These are phyloP conservation scores for Syncephalastrum sp. DNA, from an alignment of 371 early-diverging fungal genomes.

Conservation along the genomic window DNA sequence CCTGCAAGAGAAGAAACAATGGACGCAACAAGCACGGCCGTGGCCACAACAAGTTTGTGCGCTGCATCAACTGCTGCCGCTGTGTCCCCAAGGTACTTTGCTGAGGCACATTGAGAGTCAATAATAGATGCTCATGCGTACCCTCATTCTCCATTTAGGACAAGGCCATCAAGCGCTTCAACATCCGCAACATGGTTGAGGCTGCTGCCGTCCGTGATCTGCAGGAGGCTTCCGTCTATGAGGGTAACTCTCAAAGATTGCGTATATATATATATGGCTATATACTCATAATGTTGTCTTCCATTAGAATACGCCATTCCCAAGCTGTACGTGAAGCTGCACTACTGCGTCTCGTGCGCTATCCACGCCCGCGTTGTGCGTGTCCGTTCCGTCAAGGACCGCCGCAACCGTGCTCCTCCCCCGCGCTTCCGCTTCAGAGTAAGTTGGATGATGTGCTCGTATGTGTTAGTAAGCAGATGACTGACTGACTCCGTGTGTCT, in stretches of 20 bases:
- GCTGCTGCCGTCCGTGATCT: slow-evolving; percentile 97
- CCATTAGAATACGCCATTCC: slow-evolving; percentile 88
- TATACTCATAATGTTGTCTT: neutral
- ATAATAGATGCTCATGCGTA: no score
- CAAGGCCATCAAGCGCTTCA: slow-evolving; percentile 99
- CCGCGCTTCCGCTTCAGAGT: slow-evolving; percentile 81
- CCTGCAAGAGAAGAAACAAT: slow-evolving; percentile 98
- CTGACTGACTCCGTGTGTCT: no score
- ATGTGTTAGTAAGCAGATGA: neutral
- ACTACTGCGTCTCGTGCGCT: slow-evolving; percentile 98
- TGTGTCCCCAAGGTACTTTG: slow-evolving; percentile 86
- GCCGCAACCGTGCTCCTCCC: slow-evolving; percentile 95
- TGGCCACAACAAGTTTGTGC: slow-evolving; percentile 95
- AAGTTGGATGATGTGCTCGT: neutral
- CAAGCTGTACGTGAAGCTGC: slow-evolving; percentile 97
- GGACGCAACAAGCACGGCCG: slow-evolving; percentile 99
- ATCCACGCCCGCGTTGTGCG: slow-evolving; percentile 98
- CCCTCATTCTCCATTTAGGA: slow-evolving; percentile 51
- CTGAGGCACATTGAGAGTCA: neutral
- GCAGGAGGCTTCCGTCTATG: slow-evolving; percentile 94
- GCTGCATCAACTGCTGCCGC: slow-evolving; percentile 99
- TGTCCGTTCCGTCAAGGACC: slow-evolving; percentile 89
- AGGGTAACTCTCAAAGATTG: slow-evolving; percentile 42
- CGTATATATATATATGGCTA: no score
- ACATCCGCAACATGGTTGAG: slow-evolving; percentile 98